Evolutionary conservation across 139 green algal genomes (phyloP).

Genomic region (Raphidocelis subcapitata): DNA sequence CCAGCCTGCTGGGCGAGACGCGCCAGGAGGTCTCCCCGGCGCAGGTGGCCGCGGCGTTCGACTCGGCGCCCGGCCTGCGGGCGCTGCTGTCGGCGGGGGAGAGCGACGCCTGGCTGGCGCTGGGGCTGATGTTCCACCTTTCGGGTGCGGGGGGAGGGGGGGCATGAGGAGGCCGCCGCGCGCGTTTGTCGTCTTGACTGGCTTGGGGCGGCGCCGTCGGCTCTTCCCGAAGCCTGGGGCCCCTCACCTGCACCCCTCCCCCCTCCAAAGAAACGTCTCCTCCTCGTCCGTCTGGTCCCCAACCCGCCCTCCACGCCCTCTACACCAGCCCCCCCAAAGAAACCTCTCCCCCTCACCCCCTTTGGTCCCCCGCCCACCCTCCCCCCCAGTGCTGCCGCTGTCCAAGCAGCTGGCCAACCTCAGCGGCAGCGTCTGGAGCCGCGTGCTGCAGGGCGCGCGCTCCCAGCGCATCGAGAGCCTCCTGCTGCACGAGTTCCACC

Average conservation of each 20-base stretch:
- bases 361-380: too few species aligned
- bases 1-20: conserved; percentile 72
- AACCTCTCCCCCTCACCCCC: too few species aligned
- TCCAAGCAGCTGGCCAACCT: conserved; percentile 83
- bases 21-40: conserved; percentile 61
- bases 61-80: conserved; percentile 57
- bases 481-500: conserved; percentile 98
- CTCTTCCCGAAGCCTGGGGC: too few species aligned
- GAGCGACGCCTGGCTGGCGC: conserved; percentile 90
- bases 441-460: conserved; percentile 80
- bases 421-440: conserved; percentile 81
- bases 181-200: not conserved
- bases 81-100: conserved; percentile 76
- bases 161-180: too few species aligned
- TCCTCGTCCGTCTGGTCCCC: not conserved
- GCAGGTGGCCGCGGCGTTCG: conserved; percentile 33
- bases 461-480: conserved; percentile 98
- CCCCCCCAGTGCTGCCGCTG: conserved; percentile 64
- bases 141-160: conserved; percentile 33
- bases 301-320: too few species aligned
- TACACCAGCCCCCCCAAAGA: too few species aligned
- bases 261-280: too few species aligned
- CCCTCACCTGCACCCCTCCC: too few species aligned
- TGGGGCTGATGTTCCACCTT: conserved; percentile 83
- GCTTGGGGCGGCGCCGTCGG: too few species aligned